Evolutionary conservation across 352 stramenopile species (phyloP).

Genomic region (Phytophthora brassicae): DNA sequence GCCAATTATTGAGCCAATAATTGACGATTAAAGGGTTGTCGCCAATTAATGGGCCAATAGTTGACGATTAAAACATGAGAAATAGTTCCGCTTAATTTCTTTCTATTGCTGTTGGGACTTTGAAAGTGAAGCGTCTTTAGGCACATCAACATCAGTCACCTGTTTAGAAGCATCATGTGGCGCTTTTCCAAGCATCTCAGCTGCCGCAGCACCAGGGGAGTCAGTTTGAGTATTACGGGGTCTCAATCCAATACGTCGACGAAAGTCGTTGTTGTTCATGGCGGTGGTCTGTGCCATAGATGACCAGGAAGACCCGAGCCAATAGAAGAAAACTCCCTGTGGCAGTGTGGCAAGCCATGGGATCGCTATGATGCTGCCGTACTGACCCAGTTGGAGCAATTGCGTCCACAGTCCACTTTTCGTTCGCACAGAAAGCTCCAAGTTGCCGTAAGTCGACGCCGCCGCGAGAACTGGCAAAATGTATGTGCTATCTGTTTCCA

Average conservation of each 20-base stretch:
- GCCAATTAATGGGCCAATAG: too few species aligned
- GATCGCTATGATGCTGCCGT: conserved; percentile 54
- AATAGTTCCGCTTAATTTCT: neutral
- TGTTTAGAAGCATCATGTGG: conserved; percentile 7
- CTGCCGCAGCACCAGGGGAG: conserved; percentile 14
- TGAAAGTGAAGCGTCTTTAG: neutral
- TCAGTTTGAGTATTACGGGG: conserved; percentile 37
- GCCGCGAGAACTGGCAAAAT: conserved; percentile 57
- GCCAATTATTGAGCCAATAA: too few species aligned
- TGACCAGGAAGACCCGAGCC: conserved; percentile 70
- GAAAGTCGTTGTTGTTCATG: conserved; percentile 73
- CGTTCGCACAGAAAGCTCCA: conserved; percentile 49
- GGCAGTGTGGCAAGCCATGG: conserved; percentile 50
- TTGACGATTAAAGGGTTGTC: too few species aligned
- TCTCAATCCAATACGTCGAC: conserved; percentile 51
- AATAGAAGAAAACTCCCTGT: conserved; percentile 86
- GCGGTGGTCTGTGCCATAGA: conserved; percentile 59
- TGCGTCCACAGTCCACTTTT: conserved; percentile 53
- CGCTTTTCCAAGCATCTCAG: conserved; percentile 20
- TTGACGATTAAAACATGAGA: too few species aligned
- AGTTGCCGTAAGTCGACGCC: conserved; percentile 64
- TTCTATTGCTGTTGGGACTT: conserved; percentile 20
- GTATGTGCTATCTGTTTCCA: conserved; percentile 61
- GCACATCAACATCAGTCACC: conserved; percentile 1
- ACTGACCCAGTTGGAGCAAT: conserved; percentile 53